Base-by-base conservation (phyloP, 345 rosid species). In the Sonneratia caseolaris region DNA sequence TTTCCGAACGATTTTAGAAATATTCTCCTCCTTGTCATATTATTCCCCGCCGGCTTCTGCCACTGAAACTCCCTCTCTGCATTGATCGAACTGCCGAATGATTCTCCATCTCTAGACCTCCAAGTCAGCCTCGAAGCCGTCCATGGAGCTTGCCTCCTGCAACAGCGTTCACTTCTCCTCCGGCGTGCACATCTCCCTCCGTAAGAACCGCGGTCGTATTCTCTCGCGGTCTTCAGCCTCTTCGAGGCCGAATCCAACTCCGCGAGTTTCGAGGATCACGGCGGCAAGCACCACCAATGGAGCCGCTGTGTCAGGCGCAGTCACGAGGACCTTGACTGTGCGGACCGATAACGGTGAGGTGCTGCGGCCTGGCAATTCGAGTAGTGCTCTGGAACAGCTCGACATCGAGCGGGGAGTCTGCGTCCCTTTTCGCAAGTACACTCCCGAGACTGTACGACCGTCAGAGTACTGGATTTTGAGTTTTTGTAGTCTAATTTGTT, bases 341-440 rank as follows among this genome's bases (percentile, higher is more conserved):
- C 19, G 38, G 37, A 13, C 38, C 18, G 70, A 36, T 24, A 21
- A n/a, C 24, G 47, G 22, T 37, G 19, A 38, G 32, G 68, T 59
- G 8, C 14, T 66, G 64, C 67, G 40, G 32, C 14, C 64, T 1
- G 71, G 43, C 47, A 81, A 73, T 53, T 87, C 96, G 53, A 91
- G 88, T 75, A 69, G 73, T 51, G 97, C 97, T 68, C 66, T 94
- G 87, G 97, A 94, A 62, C 91, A 75, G 83, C 90, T 94, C 16
- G 98, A 94, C 81, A 87, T 94, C 77, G 98, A 94, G 77, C 90
- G 98, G 75, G 97, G 98, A 73, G 98, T 94, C 40, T 94, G 98
- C 78, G 81, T 91, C 71, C 97, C 98, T 1, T 94, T 94, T 83
- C 88, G 98, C 87, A 94, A 94, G 88, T 94, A 94, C 80, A 73